Evolutionary conservation across 805 yeast genomes (phyloP).

Genomic region (Komagataella mondaviorum): DNA sequence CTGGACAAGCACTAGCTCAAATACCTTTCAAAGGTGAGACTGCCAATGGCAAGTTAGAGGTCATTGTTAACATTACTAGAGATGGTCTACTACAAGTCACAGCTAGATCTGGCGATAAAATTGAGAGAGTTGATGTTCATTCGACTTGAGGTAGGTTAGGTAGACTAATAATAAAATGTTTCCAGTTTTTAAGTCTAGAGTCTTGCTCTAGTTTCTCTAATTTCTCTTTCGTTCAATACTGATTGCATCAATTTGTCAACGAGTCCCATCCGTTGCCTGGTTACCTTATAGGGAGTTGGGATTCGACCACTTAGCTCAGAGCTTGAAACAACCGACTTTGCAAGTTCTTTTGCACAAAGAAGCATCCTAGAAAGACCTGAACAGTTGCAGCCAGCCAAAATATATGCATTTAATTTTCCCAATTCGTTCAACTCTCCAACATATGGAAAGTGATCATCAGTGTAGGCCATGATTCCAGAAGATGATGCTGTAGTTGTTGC

Average conservation of each 20-base stretch:
- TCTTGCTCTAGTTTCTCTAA: not conserved
- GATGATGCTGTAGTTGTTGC: conserved; percentile 4
- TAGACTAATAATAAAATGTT: not conserved
- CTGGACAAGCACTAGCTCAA: conserved; percentile 68
- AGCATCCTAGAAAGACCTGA: conserved; percentile 9
- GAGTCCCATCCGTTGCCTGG: conserved; percentile 4
- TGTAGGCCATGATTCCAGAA: conserved; percentile 9
- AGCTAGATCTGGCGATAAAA: conserved; percentile 41
- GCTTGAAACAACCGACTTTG: conserved; percentile 1
- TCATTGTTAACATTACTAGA: conserved; percentile 48
- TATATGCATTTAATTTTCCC: conserved; percentile 3
- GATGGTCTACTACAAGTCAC: conserved; percentile 53
- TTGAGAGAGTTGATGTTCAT: conserved; percentile 33
- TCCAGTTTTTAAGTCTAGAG: not conserved
- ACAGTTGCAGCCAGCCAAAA: conserved; percentile 8
- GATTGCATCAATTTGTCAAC: not conserved
- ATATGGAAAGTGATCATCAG: conserved; percentile 7
- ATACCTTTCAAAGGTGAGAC: conserved; percentile 60
- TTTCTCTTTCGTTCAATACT: not conserved
- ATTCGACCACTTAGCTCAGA: conserved; percentile 3
- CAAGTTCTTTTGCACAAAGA: conserved; percentile 5
- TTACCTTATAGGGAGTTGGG: conserved; percentile 6
- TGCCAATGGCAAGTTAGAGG: conserved; percentile 54
- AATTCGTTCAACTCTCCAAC: conserved; percentile 5
- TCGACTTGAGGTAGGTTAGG: conserved; percentile 9